phyloP scores from a whole-genome alignment of 768 basidiomycete genomes.

The Pulveroboletus sp. region DNA sequence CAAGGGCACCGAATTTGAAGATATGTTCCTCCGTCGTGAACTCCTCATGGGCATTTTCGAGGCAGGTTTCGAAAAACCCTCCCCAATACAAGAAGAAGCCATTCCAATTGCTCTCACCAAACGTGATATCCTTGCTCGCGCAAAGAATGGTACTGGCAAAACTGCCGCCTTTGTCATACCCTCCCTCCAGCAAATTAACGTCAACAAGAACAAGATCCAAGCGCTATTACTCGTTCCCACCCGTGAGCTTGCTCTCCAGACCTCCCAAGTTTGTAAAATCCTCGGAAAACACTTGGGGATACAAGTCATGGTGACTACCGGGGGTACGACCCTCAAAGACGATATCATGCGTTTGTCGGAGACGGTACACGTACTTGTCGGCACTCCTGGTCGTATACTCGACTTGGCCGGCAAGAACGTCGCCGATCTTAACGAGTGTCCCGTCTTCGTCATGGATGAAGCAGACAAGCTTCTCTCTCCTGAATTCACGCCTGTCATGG shows the following conservation, averaged over 20 bases:
- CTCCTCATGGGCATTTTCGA: constrained; percentile 99
- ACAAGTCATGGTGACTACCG: constrained; percentile 99
- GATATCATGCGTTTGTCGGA: constrained; percentile 92
- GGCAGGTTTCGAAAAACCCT: constrained; percentile 94
- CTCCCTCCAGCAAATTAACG: constrained; percentile 87
- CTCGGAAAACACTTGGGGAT: constrained; percentile 93
- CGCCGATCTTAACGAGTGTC: constrained; percentile 90
- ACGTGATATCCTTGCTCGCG: constrained; percentile 91
- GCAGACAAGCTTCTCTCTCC: constrained; percentile 96
- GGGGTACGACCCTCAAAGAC: constrained; percentile 96
- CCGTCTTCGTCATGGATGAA: constrained; percentile 99
- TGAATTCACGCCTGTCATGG: constrained; percentile 98
- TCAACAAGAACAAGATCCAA: constrained; percentile 83
- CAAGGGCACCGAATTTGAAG: constrained; percentile 93
- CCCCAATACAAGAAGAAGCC: constrained; percentile 98
- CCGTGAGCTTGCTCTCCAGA: constrained; percentile 97
- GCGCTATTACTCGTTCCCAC: constrained; percentile 96
- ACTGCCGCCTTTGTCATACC: constrained; percentile 99
- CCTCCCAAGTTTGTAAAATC: constrained; percentile 96
- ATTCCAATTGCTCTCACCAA: constrained; percentile 92
- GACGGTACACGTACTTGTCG: constrained; percentile 91
- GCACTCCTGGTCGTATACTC: constrained; percentile 93
- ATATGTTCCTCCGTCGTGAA: constrained; percentile 87
- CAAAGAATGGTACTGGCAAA: constrained; percentile 97
- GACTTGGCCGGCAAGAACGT: constrained; percentile 91